Base-by-base conservation (phyloP, 768 basidiomycete species). In the Tulasnella sp. region DNA sequence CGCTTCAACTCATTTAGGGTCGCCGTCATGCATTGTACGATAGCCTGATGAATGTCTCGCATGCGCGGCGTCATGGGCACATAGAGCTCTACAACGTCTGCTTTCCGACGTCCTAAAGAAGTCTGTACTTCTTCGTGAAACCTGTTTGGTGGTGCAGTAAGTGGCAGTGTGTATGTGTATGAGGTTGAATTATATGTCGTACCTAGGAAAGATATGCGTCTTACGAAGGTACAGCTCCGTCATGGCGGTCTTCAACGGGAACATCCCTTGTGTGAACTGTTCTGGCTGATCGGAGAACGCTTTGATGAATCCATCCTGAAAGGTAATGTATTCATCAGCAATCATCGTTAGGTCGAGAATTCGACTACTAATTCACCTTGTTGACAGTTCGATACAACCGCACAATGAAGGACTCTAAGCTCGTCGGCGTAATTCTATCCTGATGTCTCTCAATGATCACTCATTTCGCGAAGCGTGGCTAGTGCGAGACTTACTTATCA, bases 241-340 rank as follows among this genome's bases (percentile, higher is more conserved):
- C 80, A 99, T 83, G 63, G 95, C 86, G 55, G 85, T 92, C 66
- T 84, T 87, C 21, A 99, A 75, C 1, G 96, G 96, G 1, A 89
- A 91, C 70, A 98, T 72, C 1, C 94, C 95, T 63, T 83, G 89
- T 0, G 87, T 93, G 62, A 99, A 96, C 63, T 86, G 82, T 70
- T 98, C 96, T 3, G 95, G 93, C 66, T 97, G 88, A 70, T 98
- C 96, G 1, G 92, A 90, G 68, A 99, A 96, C 0, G 92, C 96
- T 71, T 99, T 98, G 64, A 97, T 75, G 70, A 98, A 99, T 1
- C 95, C 95, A 1, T 76, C 77, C 69, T 78, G 32, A 2, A 38
- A 10, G 17, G 5, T 10, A 48, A 56, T 30, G 59, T 60, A 53
- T 47, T 52, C 13, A 48, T 44, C 23, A 17, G 51, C 43, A 2